Base-by-base conservation (phyloP, 2,329 filamentous ascomycete species). In the Grosmannia clavigera region DNA sequence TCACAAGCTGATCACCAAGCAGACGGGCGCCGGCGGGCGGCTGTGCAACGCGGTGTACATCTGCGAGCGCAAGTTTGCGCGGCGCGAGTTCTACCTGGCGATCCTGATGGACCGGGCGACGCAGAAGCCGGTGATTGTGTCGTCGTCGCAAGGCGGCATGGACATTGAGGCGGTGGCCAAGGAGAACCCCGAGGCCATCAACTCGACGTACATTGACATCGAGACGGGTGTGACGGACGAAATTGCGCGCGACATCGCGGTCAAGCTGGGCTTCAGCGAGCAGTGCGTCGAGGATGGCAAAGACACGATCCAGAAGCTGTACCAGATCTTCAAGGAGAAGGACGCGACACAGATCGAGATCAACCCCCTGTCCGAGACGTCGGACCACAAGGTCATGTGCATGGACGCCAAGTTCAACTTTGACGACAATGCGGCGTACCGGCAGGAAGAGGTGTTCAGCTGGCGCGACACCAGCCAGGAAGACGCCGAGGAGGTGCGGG, bases 381-480 rank as follows among this genome's bases (percentile, higher is more conserved):
- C 89, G 59, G 94, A 99, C 78, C 92, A 97, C 83, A 83, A 96
- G 79, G 94, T 99, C 60, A 83, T 99, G 71, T 95, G 91, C 78
- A 99, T 99, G 94, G 94, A 99, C 74, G 94, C 94, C 76, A 99
- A 99, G 82, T 90, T 99, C 70, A 88, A 86, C 71, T 99, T 99
- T 74, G 94, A 99, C 74, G 94, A 99, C 82, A 99, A 99, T 74
- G 94, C 94, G 73, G 90, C 96, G 62, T 99, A 92, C 86, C 87
- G 94, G 73, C 94, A 99, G 78, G 88, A 96, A 83, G 92, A 97
- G 69, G 79, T 96, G 68, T 99, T 97, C 76, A 80, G 82, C 67
- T 95, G 88, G 90, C 88, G 94, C 75, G 94, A 99, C 74, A 87
- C 87, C 68, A 88, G 88, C 61, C 94, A 99, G 79, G 94, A 99